A percentile compares a stretch with the other conserved stretches of the same genome.
Evolutionary conservation across 202 grass and related monocot species (phyloP).

Genomic region (Digitaria exilis): DNA sequence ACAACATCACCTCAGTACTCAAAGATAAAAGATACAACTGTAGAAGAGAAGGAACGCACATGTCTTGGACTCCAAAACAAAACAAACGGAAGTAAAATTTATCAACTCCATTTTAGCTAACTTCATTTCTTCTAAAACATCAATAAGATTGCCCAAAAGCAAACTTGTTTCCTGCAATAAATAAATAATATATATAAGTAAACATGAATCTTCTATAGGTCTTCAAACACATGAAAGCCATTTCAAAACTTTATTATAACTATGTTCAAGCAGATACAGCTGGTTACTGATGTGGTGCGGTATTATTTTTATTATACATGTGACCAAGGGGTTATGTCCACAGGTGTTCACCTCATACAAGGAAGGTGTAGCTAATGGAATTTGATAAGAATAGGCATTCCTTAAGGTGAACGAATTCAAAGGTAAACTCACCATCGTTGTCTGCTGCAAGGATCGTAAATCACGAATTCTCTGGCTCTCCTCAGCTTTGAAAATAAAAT

Average conservation of each 20-base stretch:
- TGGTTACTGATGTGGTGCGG: not conserved
- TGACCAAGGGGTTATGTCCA: not conserved
- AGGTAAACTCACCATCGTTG: slow-evolving; percentile 58
- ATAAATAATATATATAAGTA: slow-evolving; percentile 12
- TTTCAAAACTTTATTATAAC: slow-evolving; percentile 6
- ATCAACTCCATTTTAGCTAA: slow-evolving; percentile 68
- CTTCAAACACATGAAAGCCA: not conserved
- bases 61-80: slow-evolving; percentile 52
- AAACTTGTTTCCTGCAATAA: slow-evolving; percentile 86
- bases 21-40: slow-evolving; percentile 11
- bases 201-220: slow-evolving; percentile 5
- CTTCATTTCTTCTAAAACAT: slow-evolving; percentile 86
- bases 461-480: slow-evolving; percentile 49
- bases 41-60: slow-evolving; percentile 51
- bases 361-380: not conserved
- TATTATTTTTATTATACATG: slow-evolving; percentile 7
- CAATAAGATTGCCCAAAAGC: slow-evolving; percentile 75
- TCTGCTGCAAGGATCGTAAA: slow-evolving; percentile 59
- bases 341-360: slow-evolving; percentile 28
- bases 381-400: too few relatives aligned
- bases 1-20: slow-evolving; percentile 20
- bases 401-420: too few relatives aligned
- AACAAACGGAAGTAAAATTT: slow-evolving; percentile 58
- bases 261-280: not conserved
- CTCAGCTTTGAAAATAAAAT: slow-evolving; percentile 79